Base-by-base conservation (phyloP, 345 rosid species). In the Diplotaxis tenuifolia region DNA sequence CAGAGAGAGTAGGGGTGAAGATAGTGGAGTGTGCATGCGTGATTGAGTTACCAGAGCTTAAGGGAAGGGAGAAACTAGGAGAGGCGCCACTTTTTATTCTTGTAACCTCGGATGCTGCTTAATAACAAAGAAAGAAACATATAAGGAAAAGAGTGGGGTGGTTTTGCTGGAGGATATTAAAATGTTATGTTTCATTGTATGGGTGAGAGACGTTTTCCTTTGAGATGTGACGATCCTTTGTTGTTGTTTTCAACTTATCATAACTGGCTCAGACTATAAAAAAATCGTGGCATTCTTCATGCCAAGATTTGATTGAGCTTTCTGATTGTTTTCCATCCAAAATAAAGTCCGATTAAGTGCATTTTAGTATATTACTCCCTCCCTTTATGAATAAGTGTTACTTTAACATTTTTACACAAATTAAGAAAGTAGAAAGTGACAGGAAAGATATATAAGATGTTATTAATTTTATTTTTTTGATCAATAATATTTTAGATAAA, bases 21-120 rank as follows among this genome's bases (percentile, higher is more conserved):
- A 89, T 95, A 62, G 90, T 88, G 62, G 99, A 95, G 83, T 92
- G 99, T 75, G 99, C 98, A 27, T 92, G 99, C 67, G 86, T 92
- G 18, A 92, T 95, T 70, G 99, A 95, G 83, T 81, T 95, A 84
- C 79, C 88, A 4, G 98, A 83, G 85, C 86, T 95, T 52, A 85
- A 87, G 89, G 99, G 98, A 29, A 86, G 87, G 72, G 91, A 92
- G 12, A 85, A 85, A 34, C 73, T 95, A 68, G 96, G 92, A 62
- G 90, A 84, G 67, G 86, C 81, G 5, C 92, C 98, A 3, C 77
- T 90, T 10, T 95, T 88, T 71, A 96, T 95, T 71, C 97, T 92
- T 18, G 81, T 92, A 47, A 84, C 81, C 72, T 80, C 86, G 16
- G 61, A 79, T 50, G 65, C 81, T 28, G 65, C 80, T 16, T 71